phyloP scores from a whole-genome alignment of 2,329 filamentous ascomycete species.

The Fusarium sp. region DNA sequence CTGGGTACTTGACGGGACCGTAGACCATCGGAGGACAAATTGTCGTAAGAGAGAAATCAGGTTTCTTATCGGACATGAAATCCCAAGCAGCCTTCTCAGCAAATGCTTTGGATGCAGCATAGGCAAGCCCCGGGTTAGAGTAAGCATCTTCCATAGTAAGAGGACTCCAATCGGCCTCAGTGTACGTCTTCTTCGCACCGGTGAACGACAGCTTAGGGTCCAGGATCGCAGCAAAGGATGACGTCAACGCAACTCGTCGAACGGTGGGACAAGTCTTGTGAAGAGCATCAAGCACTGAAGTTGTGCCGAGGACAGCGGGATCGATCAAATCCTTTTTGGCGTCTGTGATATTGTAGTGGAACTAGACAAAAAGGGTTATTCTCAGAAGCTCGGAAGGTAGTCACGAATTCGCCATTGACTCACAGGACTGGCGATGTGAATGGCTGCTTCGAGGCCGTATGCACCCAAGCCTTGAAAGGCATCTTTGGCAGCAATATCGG shows the following conservation, averaged over 20 bases:
- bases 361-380: neutral
- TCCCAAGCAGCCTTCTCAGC: neutral
- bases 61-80: neutral
- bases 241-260: neutral
- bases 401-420: neutral
- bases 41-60: neutral
- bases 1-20: neutral
- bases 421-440: neutral
- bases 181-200: neutral
- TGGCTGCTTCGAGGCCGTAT: neutral
- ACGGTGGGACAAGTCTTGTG: neutral
- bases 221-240: neutral
- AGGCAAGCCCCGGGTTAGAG: neutral
- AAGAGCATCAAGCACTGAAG: neutral
- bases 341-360: neutral
- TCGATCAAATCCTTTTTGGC: neutral
- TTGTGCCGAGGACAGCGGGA: neutral
- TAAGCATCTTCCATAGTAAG: neutral
- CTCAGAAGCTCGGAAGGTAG: neutral
- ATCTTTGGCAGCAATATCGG: neutral
- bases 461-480: neutral
- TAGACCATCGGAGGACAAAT: neutral
- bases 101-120: neutral
- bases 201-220: neutral
- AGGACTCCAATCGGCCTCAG: neutral